Evolutionary conservation across 305 asterid species (phyloP).

Genomic region (Fraxinus angustifolia): DNA sequence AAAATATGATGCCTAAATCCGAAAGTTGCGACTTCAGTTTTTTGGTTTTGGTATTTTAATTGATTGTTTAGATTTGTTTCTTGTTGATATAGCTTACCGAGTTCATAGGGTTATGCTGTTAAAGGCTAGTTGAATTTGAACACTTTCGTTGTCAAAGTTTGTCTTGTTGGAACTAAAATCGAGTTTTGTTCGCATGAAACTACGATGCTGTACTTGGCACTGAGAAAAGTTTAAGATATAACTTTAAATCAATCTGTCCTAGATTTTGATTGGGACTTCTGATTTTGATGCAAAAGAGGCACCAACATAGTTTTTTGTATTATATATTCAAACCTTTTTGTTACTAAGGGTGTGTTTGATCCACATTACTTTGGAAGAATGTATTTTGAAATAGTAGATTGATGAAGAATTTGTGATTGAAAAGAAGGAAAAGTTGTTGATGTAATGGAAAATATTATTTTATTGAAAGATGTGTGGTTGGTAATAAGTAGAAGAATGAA

Average conservation of each 20-base stretch:
- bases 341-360: not conserved
- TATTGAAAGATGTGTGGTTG: too few species aligned
- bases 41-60: constrained; percentile 12
- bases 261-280: not conserved
- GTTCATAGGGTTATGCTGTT: constrained; percentile 9
- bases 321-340: not conserved
- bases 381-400: too few species aligned
- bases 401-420: too few species aligned
- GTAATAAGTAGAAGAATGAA: too few species aligned
- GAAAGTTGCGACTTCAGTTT: constrained; percentile 7
- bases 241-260: constrained; percentile 1
- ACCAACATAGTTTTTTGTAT: not conserved
- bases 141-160: not conserved
- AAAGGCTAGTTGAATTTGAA: not conserved
- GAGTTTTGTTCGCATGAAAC: constrained; percentile 1
- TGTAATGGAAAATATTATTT: too few species aligned
- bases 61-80: not conserved
- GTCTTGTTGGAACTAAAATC: not conserved
- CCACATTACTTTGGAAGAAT: too few species aligned
- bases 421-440: too few species aligned
- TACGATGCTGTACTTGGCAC: constrained; percentile 2
- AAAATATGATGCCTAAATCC: constrained; percentile 6
- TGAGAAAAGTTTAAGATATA: not conserved
- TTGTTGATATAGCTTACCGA: not conserved
- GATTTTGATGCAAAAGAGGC: not conserved